A percentile compares a stretch with the other conserved stretches of the same genome.
Evolutionary conservation across 2,329 filamentous ascomycete genomes (phyloP).

Genomic region (Aspergillus caelatus): DNA sequence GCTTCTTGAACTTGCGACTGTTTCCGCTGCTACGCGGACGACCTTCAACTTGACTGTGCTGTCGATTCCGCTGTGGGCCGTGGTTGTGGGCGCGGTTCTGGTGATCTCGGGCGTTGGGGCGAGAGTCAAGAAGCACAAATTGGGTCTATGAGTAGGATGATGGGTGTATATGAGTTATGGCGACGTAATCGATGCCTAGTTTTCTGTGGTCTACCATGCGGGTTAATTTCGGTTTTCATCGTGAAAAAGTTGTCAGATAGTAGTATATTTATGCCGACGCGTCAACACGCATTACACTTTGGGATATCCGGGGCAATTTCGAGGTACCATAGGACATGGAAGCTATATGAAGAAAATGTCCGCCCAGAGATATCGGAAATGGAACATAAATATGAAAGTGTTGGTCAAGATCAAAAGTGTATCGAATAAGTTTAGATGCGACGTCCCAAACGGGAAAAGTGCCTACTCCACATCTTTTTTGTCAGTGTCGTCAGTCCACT

Average conservation of each 20-base stretch:
- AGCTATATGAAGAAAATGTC: background rate
- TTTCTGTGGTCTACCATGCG: background rate
- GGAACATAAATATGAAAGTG: background rate
- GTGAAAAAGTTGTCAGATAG: background rate
- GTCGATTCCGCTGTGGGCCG: slow-evolving; percentile 75
- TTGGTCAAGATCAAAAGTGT: background rate
- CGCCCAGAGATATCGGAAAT: background rate
- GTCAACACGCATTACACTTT: too few species aligned
- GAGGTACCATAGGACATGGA: background rate
- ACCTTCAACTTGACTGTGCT: slow-evolving; percentile 70
- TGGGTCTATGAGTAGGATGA: slow-evolving; percentile 54
- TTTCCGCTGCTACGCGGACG: slow-evolving; percentile 75
- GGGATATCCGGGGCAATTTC: too few species aligned
- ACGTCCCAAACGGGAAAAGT: slow-evolving; percentile 16
- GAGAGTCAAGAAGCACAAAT: slow-evolving; percentile 79
- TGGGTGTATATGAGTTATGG: background rate
- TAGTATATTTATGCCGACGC: background rate
- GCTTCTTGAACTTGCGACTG: slow-evolving; percentile 70
- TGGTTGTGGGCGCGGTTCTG: slow-evolving; percentile 67
- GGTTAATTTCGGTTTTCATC: background rate
- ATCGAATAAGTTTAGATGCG: too few species aligned
- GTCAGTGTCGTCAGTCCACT: background rate
- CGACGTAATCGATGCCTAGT: background rate
- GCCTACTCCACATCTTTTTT: slow-evolving; percentile 15
- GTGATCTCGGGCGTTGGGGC: slow-evolving; percentile 73